Base-by-base conservation (phyloP, 139 green algal species). In the Haematococcus lacustris region DNA sequence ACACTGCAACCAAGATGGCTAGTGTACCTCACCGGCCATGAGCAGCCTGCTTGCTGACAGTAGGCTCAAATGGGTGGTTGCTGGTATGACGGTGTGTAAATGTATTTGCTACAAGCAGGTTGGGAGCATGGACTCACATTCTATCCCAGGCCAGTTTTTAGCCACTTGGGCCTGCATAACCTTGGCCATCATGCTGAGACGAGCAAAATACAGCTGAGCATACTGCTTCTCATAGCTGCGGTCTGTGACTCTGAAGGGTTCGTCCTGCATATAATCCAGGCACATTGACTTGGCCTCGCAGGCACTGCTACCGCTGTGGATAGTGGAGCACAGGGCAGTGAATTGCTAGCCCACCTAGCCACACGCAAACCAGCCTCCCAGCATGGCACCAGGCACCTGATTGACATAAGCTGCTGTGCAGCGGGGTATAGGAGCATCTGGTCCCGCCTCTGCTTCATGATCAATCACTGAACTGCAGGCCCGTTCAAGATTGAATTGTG, bases 151-250 rank as follows among this genome's bases (percentile, higher is more conserved):
- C 92, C 93, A 98, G 1, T 74, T 38, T 34, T 74, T n/a, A 26
- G 59, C 33, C 1, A 82, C 87, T 2, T 70, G 60, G 33, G 80
- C 38, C 41, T 73, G 28, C 66, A 96, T 64, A 0, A 76, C 3
- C 2, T 74, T 70, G 4, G 73, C 69, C 77, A 97, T 86, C 34
- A 75, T 66, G 71, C 83, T 81, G 21, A 98, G 82, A 1, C 94
- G 86, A 5, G 77, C 79, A 76, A 93, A 98, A 80, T 98, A 98
- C 9, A 97, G 82, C 77, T 96, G 91, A 1, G 90, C 87, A 70
- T 94, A 98, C 86, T 98, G 94, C 13, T 88, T 77, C 25, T 91
- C 86, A 73, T 92, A 93, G 30, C 76, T 84, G n/a, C 77, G 63
- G 43, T 86, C 79, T 3, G 35, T 21, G 1, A 88, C 35, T 25